These are phyloP conservation scores for Stentor roeselii DNA, from an alignment of 73 alveolate species.

Conservation along the genomic window DNA sequence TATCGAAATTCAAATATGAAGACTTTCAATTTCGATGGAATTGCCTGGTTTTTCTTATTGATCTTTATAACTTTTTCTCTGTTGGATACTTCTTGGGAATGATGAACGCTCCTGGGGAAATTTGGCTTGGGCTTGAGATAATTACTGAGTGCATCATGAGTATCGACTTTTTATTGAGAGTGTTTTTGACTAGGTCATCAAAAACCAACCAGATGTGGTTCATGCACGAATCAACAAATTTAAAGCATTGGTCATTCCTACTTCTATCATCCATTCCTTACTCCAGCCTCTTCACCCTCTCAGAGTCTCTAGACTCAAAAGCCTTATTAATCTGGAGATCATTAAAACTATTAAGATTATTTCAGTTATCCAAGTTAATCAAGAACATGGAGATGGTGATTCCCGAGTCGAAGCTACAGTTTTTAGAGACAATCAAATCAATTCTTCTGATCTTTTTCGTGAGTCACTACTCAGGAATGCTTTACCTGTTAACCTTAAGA, in stretches of 20 bases:
- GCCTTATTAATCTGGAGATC: not conserved
- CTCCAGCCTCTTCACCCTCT: not conserved
- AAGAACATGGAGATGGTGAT: not conserved
- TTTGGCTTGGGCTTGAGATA: conserved; percentile 49
- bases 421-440: not conserved
- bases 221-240: conserved; percentile 30
- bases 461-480: not conserved
- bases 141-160: conserved; percentile 37
- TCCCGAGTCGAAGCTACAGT: not conserved
- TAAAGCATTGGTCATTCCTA: conserved; percentile 16
- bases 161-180: conserved; percentile 38
- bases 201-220: conserved; percentile 42
- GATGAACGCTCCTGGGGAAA: conserved; percentile 45
- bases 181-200: not conserved
- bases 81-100: conserved; percentile 51
- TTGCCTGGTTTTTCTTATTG: conserved; percentile 2
- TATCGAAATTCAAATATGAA: not conserved
- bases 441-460: not conserved
- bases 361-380: not conserved
- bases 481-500: not conserved
- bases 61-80: conserved; percentile 45
- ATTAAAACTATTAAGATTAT: not conserved
- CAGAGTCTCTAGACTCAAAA: not conserved
- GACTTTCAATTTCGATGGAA: conserved; percentile 40
- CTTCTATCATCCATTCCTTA: conserved; percentile 25